A percentile compares a stretch with the other conserved stretches of the same genome.
phyloP scores from a whole-genome alignment of 768 basidiomycete genomes.

The Strobilomyces confusus region DNA sequence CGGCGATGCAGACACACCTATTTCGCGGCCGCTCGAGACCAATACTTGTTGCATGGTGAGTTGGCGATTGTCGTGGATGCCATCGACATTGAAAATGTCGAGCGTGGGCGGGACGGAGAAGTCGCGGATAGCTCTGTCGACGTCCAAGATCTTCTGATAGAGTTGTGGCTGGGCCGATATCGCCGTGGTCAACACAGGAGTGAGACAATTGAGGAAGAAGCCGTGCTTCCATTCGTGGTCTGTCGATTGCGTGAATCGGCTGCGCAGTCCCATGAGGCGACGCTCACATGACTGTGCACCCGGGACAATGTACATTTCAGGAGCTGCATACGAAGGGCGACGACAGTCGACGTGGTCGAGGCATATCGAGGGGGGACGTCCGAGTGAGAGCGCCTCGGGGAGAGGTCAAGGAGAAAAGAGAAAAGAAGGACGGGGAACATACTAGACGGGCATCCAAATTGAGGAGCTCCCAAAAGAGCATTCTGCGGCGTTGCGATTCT shows the following conservation, averaged over 20 bases:
- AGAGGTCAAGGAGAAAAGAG: conserved; percentile 7
- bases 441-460: conserved; percentile 66
- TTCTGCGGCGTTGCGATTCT: conserved; percentile 64
- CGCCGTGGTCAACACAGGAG: conserved; percentile 58
- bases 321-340: conserved; percentile 32
- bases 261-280: conserved; percentile 4
- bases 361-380: conserved; percentile 66
- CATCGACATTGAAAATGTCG: conserved; percentile 38
- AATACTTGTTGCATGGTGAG: conserved; percentile 63
- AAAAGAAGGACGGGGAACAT: conserved; percentile 33
- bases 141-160: conserved; percentile 48
- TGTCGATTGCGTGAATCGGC: conserved; percentile 25
- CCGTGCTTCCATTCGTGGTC: conserved; percentile 71
- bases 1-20: conserved; percentile 40
- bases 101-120: conserved; percentile 52
- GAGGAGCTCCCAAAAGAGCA: conserved; percentile 72
- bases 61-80: conserved; percentile 42
- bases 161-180: conserved; percentile 48
- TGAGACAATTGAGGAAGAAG: conserved; percentile 60
- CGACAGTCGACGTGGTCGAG: conserved; percentile 63
- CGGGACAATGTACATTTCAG: conserved; percentile 29
- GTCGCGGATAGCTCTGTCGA: conserved; percentile 54
- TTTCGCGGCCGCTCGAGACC: conserved; percentile 57
- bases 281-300: conserved; percentile 29
- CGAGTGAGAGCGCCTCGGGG: conserved; percentile 59